Evolutionary conservation across 2,329 filamentous ascomycete genomes (phyloP), one percentile per base, ranked within the genome.

Genomic region (Fusarium newnesense): DNA sequence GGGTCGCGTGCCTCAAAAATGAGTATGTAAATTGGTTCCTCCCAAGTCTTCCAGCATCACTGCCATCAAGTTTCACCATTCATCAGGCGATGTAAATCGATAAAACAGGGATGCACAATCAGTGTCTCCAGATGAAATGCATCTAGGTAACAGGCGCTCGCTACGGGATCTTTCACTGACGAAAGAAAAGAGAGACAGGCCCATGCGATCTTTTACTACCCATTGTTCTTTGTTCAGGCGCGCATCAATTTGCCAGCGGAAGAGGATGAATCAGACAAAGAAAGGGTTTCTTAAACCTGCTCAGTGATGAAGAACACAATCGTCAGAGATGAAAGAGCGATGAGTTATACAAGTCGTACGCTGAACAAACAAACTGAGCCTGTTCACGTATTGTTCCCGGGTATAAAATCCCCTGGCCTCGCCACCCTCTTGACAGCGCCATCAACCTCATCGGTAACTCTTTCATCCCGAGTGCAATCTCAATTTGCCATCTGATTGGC

Each of bases 161-260:
- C 16, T 2, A 2, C 3, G 18, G 8, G 12, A 21, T 9, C 3
- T 19, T 24, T 36, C 30, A 26, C 16, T 15, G 16, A 26, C 5
- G 13, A 18, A 15, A 36, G 15, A 15, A 36, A 26, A 26, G 24
- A 34, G n/a, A 50, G 16, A 19, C n/a, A 15, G 30, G n/a, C 30
- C 16, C 4, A 26, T 19, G 12, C 9, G 12, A 1, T 8, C 1
- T 2, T 15, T 36, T 1, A 5, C 34, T 1, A 3, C 11, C 10
- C 4, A n/a, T 28, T 54, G 34, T 54, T 54, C 34, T 40, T 18
- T n/a, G 4, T 28, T 28, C 3, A 18, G 15, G 9, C 15, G 3
- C 11, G 15, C 28, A 37, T 28, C 24, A 9, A 18, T n/a, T 16
- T 4, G 2, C 19, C 7, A 9, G 7, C 7, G 15, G 5, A 19